phyloP scores from a whole-genome alignment of 805 yeast genomes.

The Candida ortonii region DNA sequence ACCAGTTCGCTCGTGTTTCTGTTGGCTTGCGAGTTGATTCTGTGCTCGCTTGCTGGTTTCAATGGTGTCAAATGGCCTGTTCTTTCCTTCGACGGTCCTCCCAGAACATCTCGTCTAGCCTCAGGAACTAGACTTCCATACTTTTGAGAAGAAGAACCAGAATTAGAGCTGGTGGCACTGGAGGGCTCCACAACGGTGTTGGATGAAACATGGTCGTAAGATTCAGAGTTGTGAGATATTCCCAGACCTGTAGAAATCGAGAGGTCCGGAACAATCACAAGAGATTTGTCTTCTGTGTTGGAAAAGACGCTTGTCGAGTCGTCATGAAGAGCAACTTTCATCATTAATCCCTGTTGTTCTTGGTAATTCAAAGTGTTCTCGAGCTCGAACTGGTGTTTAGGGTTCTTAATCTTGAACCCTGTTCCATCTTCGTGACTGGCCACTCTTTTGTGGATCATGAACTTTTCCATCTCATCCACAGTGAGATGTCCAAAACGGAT shows the following conservation, averaged over 20 bases:
- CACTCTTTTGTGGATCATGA: conserved; percentile 30
- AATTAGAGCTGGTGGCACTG: conserved; percentile 1
- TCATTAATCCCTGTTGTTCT: conserved; percentile 27
- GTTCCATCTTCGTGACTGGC: conserved; percentile 33
- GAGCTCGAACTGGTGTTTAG: conserved; percentile 21
- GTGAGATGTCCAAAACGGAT: conserved; percentile 22
- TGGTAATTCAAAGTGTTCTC: conserved; percentile 12
- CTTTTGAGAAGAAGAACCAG: too few relatives aligned
- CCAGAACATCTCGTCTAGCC: conserved; percentile 12
- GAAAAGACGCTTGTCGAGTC: conserved; percentile 14
- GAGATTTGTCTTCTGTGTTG: conserved; percentile 17
- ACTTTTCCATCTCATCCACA: conserved; percentile 28
- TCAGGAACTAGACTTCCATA: conserved; percentile 24
- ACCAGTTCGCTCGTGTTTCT: neutral
- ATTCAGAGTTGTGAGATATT: too few relatives aligned
- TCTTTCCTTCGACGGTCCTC: neutral
- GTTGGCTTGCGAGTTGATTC: conserved; percentile 10
- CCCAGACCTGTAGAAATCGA: conserved; percentile 27
- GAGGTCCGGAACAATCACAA: conserved; percentile 28
- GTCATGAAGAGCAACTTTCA: conserved; percentile 12
- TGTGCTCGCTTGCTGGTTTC: conserved; percentile 2
- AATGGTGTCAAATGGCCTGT: conserved; percentile 4
- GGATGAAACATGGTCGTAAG: neutral
- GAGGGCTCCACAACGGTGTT: conserved; percentile 1
- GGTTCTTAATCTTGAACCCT: conserved; percentile 29